Base-by-base conservation (phyloP, 2,329 filamentous ascomycete genomes). In the Aspergillus transmontanensis region DNA sequence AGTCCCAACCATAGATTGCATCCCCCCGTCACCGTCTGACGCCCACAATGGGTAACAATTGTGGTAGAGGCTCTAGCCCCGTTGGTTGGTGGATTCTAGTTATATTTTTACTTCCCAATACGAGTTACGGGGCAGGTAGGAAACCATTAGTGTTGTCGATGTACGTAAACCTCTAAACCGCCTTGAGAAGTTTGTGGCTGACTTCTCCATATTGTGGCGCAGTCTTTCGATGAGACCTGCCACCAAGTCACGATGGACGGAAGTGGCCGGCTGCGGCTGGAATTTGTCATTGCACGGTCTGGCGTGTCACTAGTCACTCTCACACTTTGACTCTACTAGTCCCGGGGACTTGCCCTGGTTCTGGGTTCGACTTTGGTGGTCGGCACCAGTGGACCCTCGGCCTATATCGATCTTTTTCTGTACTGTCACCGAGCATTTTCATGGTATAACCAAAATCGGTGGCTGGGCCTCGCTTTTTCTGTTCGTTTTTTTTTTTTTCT, bases 251-350 rank as follows among this genome's bases (percentile, higher is more conserved):
- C 41, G 57, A 48, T n/a, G 21, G 28, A 36, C 51, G 53, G 41
- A 19, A 63, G 34, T 32, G 56, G 36, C 32, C 48, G 60, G 55
- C 28, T 54, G 46, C 30, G 46, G 46, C 54, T 51, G 28, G 50
- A 50, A 62, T 62, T 62, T 62, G 60, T 62, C 60, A 62, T 59
- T 39, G 39, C 50, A 39, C 28, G 23, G 36, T n/a, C 60, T 62
- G 60, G 39, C 39, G 57, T 59, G 50, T 62, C 55, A 56, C 60
- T 43, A 32, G 51, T 39, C 32, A 10, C 51, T 55, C 30, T 23
- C 21, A 55, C 34, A 55, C 4, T 55, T 19, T 23, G n/a, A 39
- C 32, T 55, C 32, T 55, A 55, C 32, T 36, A 55, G 51, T 26
- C n/a, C 51, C 51, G 5, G 32, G n/a, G 32, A 30, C 12, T 28